Evolutionary conservation across 2,329 filamentous ascomycete species (phyloP), one percentile per base, ranked within the genome.

Genomic region (Paecilomyces formosus): DNA sequence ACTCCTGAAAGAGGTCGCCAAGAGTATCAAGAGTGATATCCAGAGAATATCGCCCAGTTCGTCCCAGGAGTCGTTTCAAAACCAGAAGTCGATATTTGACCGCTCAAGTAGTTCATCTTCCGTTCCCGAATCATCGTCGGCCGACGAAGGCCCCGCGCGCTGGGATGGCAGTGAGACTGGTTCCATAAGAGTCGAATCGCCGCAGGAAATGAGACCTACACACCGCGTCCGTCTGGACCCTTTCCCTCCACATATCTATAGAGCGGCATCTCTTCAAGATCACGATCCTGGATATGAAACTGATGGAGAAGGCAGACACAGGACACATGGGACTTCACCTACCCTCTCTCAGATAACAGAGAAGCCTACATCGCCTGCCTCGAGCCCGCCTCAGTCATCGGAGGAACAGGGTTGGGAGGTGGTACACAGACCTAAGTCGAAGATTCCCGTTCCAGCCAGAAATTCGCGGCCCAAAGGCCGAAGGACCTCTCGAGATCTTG

Each of bases 51-150:
- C 78, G 3, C 77, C 77, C 4, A 73, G 69, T 53, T 74, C 76
- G 5, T 75, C 74, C 0, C 71, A 77, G 53, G 74, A 76, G 45
- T 68, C 64, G 2, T 57, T 68, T 24, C 68, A 69, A 39, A 69
- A 72, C 49, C 70, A 74, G 53, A 70, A 69, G 62, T 80, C 78
- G 2, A 76, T 80, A 7, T 80, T 80, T 63, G 78, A 80, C 58
- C 68, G 74, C 22, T 75, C 74, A 13, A 78, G 75, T 60, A 78
- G 77, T 62, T 76, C 74, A 2, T 77, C 76, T 1, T 79, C 75
- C 0, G 68, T 70, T 0, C 73, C 74, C 2, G 70, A 72, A n/a
- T 75, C 74, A 1, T 72, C 75, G 0, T 72, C 75, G 0, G 66
- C 71, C 3, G 72, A 74, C n/a, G 73, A 74, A 45, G 69, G 70